Base-by-base conservation (phyloP, 1,284 basidiomycete genomes). In the Heterobasidion occidentale region DNA sequence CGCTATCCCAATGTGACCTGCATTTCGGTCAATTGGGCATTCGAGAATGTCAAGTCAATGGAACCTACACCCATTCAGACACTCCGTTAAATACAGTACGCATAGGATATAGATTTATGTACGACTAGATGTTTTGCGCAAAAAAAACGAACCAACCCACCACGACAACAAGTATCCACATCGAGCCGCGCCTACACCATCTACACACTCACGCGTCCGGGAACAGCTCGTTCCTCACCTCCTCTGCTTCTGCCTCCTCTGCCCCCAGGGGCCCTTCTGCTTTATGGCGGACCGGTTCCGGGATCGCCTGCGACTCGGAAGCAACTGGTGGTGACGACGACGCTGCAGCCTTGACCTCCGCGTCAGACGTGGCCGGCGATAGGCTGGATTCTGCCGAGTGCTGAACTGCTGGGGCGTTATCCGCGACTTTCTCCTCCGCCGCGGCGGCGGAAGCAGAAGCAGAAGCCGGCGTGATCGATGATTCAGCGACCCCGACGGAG, bases 181-280 rank as follows among this genome's bases (percentile, higher is more conserved):
- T 6, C 5, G 27, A 27, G 27, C 27, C 27, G 27, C 27, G 27
- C 27, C 27, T 27, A 27, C 38, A 42, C 38, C 38, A 12, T 11
- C 11, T 42, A 12, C 38, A 42, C 5, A n/a, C 38, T 42, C n/a
- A 12, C n/a, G 56, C 64, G 36, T 64, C 60, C 11, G 81, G 80
- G 63, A 75, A 84, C 66, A 84, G 62, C 63, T 83, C 81, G 27
- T 78, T 68, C 1, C 81, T 79, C 17, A 74, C 78, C 63, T 78
- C 77, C 47, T 77, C 73, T 5, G 78, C 81, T 52, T 79, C 71
- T 19, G 70, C 72, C 56, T 81, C 77, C 48, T 69, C 78, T 51
- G 78, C 79, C 20, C 67, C 74, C 49, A 77, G 44, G 7, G 77
- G 79, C 3, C 78, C 77, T 47, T 61, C 66, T 9, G 59, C 51